A percentile compares a stretch with the other conserved stretches of the same genome.
Evolutionary conservation across 1,139 yeast genomes (phyloP).

Genomic region (Taiozyma sp.): DNA sequence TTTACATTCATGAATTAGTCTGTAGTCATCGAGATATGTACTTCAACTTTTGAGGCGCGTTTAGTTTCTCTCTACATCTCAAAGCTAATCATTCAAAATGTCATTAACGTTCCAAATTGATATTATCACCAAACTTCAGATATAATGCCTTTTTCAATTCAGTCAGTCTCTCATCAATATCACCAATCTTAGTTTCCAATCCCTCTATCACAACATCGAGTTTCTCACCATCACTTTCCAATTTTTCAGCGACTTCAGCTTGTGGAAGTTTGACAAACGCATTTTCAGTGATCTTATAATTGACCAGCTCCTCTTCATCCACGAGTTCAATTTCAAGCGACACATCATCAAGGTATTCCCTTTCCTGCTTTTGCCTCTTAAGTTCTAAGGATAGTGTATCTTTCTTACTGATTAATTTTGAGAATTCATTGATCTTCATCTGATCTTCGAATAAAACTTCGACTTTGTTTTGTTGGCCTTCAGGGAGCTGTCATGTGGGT

Average conservation of each 20-base stretch:
- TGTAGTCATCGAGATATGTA: background rate
- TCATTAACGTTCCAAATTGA: slow-evolving; percentile 66
- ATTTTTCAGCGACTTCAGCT: slow-evolving; percentile 53
- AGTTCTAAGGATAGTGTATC: slow-evolving; percentile 52
- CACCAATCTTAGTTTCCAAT: slow-evolving; percentile 43
- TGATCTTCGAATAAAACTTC: slow-evolving; percentile 91
- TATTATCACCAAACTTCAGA: slow-evolving; percentile 85
- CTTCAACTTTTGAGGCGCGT: background rate
- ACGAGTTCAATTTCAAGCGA: slow-evolving; percentile 78
- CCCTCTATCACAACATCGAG: slow-evolving; percentile 45
- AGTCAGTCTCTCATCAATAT: slow-evolving; percentile 47
- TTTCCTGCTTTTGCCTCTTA: slow-evolving; percentile 52
- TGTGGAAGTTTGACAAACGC: slow-evolving; percentile 66
- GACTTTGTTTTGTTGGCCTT: slow-evolving; percentile 49
- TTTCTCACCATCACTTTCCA: slow-evolving; percentile 54
- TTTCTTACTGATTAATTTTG: slow-evolving; percentile 69
- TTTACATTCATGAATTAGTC: no score
- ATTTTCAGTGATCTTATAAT: slow-evolving; percentile 64
- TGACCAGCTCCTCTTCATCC: slow-evolving; percentile 63
- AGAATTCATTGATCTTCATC: slow-evolving; percentile 80
- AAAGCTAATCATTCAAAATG: slow-evolving; percentile 63
- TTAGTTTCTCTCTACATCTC: background rate
- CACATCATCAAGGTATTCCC: slow-evolving; percentile 86
- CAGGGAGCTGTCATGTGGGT: slow-evolving; percentile 14
- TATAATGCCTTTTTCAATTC: slow-evolving; percentile 69